Conservation (phyloP, 2,329 filamentous ascomycete genomes). For the Neonectria neomacrospora region DNA sequence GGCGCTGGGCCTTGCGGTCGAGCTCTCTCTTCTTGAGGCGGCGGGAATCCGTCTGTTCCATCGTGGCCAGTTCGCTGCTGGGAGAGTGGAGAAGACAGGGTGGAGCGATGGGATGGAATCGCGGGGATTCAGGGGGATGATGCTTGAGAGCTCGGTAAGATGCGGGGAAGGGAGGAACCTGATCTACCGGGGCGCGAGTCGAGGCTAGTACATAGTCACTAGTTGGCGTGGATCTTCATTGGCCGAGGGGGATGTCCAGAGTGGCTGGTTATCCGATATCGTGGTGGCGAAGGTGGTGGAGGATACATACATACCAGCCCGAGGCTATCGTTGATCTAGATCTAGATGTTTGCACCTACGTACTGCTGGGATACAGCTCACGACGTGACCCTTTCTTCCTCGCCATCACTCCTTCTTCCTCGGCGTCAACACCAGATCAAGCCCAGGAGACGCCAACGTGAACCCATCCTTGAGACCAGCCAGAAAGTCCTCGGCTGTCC, state of each 20-base stretch:
- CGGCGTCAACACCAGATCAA: slow-evolving; percentile 20
- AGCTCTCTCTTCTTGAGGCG: slow-evolving; percentile 47
- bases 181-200: background rate
- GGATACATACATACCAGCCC: no score
- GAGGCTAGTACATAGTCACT: background rate
- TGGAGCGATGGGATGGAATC: background rate
- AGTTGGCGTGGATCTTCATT: background rate
- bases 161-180: background rate
- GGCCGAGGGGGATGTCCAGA: background rate
- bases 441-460: slow-evolving; percentile 14
- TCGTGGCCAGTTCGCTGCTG: no score
- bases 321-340: background rate
- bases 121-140: background rate
- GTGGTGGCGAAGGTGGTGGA: no score
- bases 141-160: background rate
- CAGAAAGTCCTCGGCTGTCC: background rate
- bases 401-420: background rate
- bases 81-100: background rate
- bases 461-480: slow-evolving; percentile 29
- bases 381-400: no score
- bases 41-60: slow-evolving; percentile 29
- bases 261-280: background rate
- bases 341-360: no score
- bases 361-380: background rate
- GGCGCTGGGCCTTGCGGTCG: slow-evolving; percentile 47